Conservation (phyloP, 441 rosid genomes). For the Croton laevigatus region DNA sequence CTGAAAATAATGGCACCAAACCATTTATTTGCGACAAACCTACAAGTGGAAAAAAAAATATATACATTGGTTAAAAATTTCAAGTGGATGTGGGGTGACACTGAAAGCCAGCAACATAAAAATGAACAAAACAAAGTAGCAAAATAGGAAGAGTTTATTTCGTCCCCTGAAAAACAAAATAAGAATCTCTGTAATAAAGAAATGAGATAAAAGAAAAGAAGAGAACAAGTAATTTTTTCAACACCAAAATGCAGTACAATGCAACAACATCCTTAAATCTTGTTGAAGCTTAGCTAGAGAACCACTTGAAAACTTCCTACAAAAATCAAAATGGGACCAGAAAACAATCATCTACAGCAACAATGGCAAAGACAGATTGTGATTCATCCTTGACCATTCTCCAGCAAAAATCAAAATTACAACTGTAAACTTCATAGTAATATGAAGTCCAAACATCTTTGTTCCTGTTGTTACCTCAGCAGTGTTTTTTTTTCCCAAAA, state of each 20-base stretch:
- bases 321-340: not conserved
- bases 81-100: not conserved
- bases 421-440: not conserved
- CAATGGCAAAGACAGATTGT: too few species aligned
- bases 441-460: not conserved
- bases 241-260: not conserved
- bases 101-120: constrained; percentile 2
- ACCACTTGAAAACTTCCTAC: not conserved
- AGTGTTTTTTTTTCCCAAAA: not conserved
- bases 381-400: not conserved
- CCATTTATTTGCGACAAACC: constrained; percentile 87
- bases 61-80: not conserved
- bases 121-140: not conserved
- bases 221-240: not conserved
- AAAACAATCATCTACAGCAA: not conserved
- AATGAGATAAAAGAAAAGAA: not conserved
- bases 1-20: constrained; percentile 77
- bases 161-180: not conserved
- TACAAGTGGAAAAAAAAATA: constrained; percentile 29
- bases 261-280: not conserved
- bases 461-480: not conserved
- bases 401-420: not conserved
- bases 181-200: not conserved
- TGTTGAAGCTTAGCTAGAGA: not conserved
- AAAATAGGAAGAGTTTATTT: not conserved